Percentiles rank a stretch among this genome's conserved stretches.
These are phyloP conservation scores for Eimeria acervulina DNA, from an alignment of 169 alveolate genomes.

Conservation along the genomic window DNA sequence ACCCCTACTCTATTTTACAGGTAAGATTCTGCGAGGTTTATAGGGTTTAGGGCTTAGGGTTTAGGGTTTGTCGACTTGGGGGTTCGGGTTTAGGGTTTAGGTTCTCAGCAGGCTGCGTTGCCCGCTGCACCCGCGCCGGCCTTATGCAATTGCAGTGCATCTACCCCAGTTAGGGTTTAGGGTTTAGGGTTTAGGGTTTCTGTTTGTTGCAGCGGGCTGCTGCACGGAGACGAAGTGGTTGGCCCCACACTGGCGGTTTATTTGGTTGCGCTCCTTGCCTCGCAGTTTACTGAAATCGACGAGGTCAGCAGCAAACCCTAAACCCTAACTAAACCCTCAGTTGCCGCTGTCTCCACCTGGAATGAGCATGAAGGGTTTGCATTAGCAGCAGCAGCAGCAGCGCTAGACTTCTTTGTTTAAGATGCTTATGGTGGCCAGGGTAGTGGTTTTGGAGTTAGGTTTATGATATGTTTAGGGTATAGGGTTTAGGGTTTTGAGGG, in stretches of 20 bases:
- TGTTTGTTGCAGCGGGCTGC: constrained; percentile 73
- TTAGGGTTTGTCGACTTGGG: not conserved
- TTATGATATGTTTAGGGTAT: not conserved
- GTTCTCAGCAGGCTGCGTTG: not conserved
- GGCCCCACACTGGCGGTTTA: constrained; percentile 79
- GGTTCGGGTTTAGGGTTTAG: constrained; percentile 19
- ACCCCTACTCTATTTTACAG: constrained; percentile 42
- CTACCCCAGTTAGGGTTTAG: not conserved
- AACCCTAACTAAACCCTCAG: constrained; percentile 21
- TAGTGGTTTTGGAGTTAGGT: not conserved
- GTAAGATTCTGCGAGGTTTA: not conserved
- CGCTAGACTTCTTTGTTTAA: not conserved
- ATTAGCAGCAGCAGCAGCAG: not conserved
- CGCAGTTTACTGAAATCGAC: not conserved
- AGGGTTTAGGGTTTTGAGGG: constrained; percentile 31
- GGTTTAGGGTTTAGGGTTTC: constrained; percentile 6
- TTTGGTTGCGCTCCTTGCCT: constrained; percentile 43
- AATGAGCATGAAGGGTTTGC: not conserved
- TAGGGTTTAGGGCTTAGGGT: constrained; percentile 18
- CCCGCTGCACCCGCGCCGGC: not conserved
- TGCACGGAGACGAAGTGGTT: constrained; percentile 82
- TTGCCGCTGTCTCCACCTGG: not conserved
- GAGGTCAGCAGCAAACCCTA: not conserved
- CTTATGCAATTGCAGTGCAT: not conserved
- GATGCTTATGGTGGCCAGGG: no score